Evolutionary conservation across 2,329 filamentous ascomycete genomes (phyloP).

Genomic region (Geoglossum cookeanum): DNA sequence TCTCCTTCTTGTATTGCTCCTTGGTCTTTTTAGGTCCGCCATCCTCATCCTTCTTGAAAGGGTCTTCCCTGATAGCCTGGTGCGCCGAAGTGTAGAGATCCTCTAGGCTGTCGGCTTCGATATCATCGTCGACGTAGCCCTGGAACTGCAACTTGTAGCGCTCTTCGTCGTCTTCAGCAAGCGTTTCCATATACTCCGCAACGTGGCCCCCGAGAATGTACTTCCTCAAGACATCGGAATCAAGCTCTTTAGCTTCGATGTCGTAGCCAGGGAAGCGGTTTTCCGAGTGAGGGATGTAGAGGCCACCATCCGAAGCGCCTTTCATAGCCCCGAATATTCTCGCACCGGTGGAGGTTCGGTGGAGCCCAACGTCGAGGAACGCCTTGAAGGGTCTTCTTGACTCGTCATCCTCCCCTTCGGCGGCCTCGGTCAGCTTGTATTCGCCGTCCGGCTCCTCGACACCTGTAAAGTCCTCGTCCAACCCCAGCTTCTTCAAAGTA

Average conservation of each 20-base stretch:
- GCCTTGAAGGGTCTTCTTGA: slow-evolving; percentile 95
- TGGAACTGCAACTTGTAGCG: slow-evolving; percentile 97
- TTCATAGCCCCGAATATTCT: slow-evolving; percentile 99
- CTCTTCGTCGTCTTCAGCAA: slow-evolving; percentile 99
- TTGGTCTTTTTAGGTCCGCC: slow-evolving; percentile 56
- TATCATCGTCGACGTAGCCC: slow-evolving; percentile 91
- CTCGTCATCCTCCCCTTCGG: slow-evolving; percentile 75
- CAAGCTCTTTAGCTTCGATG: slow-evolving; percentile 93
- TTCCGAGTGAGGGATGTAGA: slow-evolving; percentile 94
- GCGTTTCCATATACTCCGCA: slow-evolving; percentile 99
- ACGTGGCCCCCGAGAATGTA: slow-evolving; percentile 99
- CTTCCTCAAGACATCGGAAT: slow-evolving; percentile 89
- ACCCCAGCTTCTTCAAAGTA: slow-evolving; percentile 87
- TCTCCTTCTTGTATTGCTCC: slow-evolving; percentile 92
- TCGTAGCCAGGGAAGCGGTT: slow-evolving; percentile 99
- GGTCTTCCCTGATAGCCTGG: slow-evolving; percentile 91
- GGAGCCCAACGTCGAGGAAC: slow-evolving; percentile 93
- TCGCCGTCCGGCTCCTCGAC: slow-evolving; percentile 96
- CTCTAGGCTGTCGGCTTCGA: slow-evolving; percentile 94
- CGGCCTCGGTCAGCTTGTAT: slow-evolving; percentile 86
- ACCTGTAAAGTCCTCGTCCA: slow-evolving; percentile 83
- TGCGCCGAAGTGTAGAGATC: slow-evolving; percentile 91
- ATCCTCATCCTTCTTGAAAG: slow-evolving; percentile 74
- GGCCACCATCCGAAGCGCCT: slow-evolving; percentile 95
- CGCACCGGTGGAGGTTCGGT: slow-evolving; percentile 93